These are phyloP conservation scores for Capsella rubella DNA, from an alignment of 441 rosid species.

Conservation along the genomic window DNA sequence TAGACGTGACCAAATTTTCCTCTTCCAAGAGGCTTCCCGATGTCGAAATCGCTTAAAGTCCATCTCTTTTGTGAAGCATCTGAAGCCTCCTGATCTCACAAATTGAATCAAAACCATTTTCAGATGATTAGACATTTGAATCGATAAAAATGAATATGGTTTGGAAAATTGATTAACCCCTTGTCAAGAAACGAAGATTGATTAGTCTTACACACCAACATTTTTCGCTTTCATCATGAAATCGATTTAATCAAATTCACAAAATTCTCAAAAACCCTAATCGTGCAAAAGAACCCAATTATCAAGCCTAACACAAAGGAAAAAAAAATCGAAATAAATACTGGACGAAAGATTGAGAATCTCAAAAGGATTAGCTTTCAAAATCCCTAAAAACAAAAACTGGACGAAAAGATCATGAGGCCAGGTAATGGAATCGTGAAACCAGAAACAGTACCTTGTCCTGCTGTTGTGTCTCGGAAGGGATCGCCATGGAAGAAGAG, in stretches of 20 bases:
- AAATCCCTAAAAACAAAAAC: not conserved
- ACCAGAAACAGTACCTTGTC: slow-evolving; percentile 36
- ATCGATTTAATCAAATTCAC: no score
- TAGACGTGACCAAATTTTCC: slow-evolving; percentile 97
- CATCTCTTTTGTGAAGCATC: slow-evolving; percentile 76
- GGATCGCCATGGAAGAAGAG: slow-evolving; percentile 45
- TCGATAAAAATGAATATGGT: not conserved
- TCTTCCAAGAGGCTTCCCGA: slow-evolving; percentile 97
- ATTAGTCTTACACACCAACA: no score
- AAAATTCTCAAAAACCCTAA: no score
- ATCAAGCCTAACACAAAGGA: no score
- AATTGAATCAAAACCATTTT: not conserved
- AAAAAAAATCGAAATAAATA: no score
- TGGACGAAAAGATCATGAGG: not conserved
- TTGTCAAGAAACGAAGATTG: no score
- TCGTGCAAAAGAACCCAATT: no score
- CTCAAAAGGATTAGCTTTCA: not conserved
- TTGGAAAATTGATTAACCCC: not conserved
- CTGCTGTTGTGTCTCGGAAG: slow-evolving; percentile 42
- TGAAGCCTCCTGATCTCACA: slow-evolving; percentile 52
- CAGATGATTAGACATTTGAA: not conserved
- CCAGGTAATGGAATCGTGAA: not conserved
- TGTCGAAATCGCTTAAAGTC: slow-evolving; percentile 87
- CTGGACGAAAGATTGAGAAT: not conserved
- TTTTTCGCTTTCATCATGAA: no score